phyloP scores from a whole-genome alignment of 371 early-diverging fungal genomes.

The Phascolomyces articulosus region DNA sequence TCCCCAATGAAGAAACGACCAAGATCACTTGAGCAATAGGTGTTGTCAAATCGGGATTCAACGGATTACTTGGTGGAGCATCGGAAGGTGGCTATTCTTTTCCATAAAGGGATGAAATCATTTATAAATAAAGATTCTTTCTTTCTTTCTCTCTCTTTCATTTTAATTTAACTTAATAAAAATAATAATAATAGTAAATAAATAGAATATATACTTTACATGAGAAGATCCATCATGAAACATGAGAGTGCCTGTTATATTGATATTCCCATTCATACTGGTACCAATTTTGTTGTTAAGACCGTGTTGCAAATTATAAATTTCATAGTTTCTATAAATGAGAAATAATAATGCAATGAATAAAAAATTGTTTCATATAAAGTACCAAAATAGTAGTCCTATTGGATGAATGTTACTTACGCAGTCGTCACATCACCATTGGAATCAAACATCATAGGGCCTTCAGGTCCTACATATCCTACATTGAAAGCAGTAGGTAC shows the following conservation, averaged over 20 bases:
- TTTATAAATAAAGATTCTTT: slow-evolving; percentile 7
- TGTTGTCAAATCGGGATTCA: slow-evolving; percentile 55
- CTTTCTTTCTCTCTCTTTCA: too few species aligned
- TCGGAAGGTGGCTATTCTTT: slow-evolving; percentile 48
- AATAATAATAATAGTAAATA: too few species aligned
- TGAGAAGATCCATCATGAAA: slow-evolving; percentile 56
- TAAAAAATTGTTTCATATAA: too few species aligned
- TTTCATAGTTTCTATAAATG: slow-evolving; percentile 49
- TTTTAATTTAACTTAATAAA: neutral
- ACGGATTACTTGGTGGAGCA: slow-evolving; percentile 49
- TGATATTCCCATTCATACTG: slow-evolving; percentile 49
- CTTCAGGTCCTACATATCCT: slow-evolving; percentile 63
- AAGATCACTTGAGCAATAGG: slow-evolving; percentile 48
- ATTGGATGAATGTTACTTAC: slow-evolving; percentile 19
- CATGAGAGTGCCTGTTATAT: slow-evolving; percentile 45
- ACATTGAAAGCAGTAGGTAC: slow-evolving; percentile 54
- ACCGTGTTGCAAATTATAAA: slow-evolving; percentile 57
- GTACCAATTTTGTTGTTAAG: slow-evolving; percentile 41
- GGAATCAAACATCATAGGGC: slow-evolving; percentile 57
- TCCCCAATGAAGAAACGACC: slow-evolving; percentile 39
- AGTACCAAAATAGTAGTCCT: too few species aligned
- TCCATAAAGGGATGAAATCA: neutral
- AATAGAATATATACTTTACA: slow-evolving; percentile 17
- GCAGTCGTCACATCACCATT: slow-evolving; percentile 59
- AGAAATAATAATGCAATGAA: too few species aligned